Evolutionary conservation across 345 rosid genomes (phyloP).

Genomic region (Arabidopsis thaliana): DNA sequence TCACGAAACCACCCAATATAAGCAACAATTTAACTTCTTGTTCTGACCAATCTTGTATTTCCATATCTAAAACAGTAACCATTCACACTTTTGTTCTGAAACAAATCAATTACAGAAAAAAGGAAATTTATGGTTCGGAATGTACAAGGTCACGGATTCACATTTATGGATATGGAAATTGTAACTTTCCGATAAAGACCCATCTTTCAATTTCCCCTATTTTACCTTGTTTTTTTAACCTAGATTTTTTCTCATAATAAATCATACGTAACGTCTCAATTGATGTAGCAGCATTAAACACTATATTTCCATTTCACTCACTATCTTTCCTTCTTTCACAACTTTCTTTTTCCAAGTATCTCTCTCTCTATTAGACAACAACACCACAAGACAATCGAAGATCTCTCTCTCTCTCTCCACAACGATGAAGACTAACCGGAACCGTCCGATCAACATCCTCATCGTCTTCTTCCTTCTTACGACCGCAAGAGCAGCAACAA

Average conservation of each 20-base stretch:
- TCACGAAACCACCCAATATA: conserved; percentile 18
- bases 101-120: conserved; percentile 17
- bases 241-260: conserved; percentile 14
- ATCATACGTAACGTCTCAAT: conserved; percentile 37
- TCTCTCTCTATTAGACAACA: conserved; percentile 9
- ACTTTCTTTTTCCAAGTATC: conserved; percentile 29
- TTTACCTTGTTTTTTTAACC: conserved; percentile 10
- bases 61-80: background rate
- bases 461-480: conserved; percentile 30
- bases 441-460: conserved; percentile 24
- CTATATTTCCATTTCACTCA: conserved; percentile 30
- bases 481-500: background rate
- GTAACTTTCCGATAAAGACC: conserved; percentile 21
- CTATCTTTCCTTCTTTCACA: conserved; percentile 28
- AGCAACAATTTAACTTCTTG: background rate
- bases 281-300: conserved; percentile 37
- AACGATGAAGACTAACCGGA: conserved; percentile 34
- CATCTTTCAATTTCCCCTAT: background rate
- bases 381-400: conserved; percentile 2
- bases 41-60: background rate
- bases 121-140: conserved; percentile 39
- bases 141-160: conserved; percentile 41
- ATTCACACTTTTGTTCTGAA: conserved; percentile 22
- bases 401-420: conserved; percentile 11
- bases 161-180: conserved; percentile 25